Conservation (phyloP, 106 monocot genomes). For the Gastrodia elata region DNA sequence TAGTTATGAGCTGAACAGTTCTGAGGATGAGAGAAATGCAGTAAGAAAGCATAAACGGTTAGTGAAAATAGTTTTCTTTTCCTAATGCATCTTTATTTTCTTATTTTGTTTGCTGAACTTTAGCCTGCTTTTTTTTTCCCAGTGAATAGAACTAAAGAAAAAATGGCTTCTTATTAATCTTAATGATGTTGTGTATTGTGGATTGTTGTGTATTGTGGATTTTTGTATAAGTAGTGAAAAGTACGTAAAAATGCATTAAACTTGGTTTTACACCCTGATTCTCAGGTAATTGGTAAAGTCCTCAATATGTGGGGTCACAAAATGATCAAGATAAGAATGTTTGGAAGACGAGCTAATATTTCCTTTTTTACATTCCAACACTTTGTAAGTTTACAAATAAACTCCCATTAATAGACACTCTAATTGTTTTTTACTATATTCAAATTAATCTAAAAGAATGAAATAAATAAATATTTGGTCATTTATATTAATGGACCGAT, state of each 20-base stretch:
- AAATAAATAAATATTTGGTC: neutral
- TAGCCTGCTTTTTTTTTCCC: neutral
- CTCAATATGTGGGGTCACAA: neutral
- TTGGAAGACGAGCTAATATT: neutral
- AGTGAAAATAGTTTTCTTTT: neutral
- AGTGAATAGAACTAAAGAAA: neutral
- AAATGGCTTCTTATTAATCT: neutral
- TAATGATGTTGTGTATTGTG: neutral
- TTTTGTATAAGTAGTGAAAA: neutral
- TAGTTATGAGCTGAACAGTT: conserved; percentile 9
- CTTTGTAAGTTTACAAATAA: neutral
- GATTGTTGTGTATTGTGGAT: neutral
- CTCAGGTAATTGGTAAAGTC: neutral
- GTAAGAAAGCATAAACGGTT: conserved; percentile 6
- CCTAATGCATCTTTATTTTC: neutral
- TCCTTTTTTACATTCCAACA: neutral
- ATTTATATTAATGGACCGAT: too few relatives aligned
- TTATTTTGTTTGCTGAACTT: neutral
- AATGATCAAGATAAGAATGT: neutral
- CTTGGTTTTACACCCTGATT: neutral
- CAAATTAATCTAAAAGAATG: neutral
- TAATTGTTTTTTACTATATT: neutral
- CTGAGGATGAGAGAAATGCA: conserved; percentile 4
- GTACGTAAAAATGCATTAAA: neutral
- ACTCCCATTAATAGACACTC: neutral